phyloP scores from a whole-genome alignment of 768 basidiomycete genomes.

The Austroboletus festivus region DNA sequence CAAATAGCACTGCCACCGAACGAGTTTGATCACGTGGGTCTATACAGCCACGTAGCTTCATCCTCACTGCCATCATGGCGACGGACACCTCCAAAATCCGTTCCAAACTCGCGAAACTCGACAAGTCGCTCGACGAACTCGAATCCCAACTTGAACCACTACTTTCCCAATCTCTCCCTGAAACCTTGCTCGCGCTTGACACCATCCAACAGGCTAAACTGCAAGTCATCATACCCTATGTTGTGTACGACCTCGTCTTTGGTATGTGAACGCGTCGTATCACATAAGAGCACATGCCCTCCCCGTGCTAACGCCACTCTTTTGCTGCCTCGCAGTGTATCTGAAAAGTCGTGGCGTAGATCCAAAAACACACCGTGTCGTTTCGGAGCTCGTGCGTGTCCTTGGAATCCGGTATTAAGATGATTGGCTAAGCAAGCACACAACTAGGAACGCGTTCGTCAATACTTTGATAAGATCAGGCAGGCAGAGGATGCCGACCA shows the following conservation, averaged over 20 bases:
- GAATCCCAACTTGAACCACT: slow-evolving; percentile 66
- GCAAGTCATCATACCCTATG: slow-evolving; percentile 75
- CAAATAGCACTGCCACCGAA: slow-evolving; percentile 9
- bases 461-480: slow-evolving; percentile 82
- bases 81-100: slow-evolving; percentile 35
- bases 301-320: not conserved
- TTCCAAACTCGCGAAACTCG: slow-evolving; percentile 44
- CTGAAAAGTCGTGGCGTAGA: slow-evolving; percentile 78
- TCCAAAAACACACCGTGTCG: slow-evolving; percentile 72
- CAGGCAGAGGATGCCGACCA: slow-evolving; percentile 65
- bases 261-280: slow-evolving; percentile 44
- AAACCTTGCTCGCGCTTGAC: slow-evolving; percentile 61
- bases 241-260: slow-evolving; percentile 82
- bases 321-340: slow-evolving; percentile 51
- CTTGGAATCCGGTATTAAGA: too few relatives aligned
- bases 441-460: slow-evolving; percentile 63
- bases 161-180: slow-evolving; percentile 63
- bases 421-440: not conserved
- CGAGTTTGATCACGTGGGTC: slow-evolving; percentile 9
- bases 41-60: not conserved
- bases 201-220: slow-evolving; percentile 80
- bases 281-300: not conserved
- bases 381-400: slow-evolving; percentile 48
- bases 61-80: slow-evolving; percentile 28
- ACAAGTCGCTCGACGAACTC: slow-evolving; percentile 62